These are phyloP conservation scores for Meyerozyma guilliermondii DNA, from an alignment of 1,139 yeast species.

Conservation along the genomic window DNA sequence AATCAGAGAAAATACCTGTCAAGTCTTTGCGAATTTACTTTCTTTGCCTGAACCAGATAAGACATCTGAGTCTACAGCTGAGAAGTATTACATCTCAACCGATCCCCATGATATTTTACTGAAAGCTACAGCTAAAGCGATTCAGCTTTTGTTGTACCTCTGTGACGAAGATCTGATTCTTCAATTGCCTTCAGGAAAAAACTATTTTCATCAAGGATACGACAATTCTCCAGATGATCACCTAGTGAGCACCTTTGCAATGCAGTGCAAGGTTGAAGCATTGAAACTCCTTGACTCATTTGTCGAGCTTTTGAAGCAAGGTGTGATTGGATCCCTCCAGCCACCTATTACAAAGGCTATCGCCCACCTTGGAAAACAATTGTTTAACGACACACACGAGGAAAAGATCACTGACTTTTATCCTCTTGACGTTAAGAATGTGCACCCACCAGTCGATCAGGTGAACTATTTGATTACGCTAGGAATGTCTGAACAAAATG, in stretches of 20 bases:
- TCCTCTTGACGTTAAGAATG: slow-evolving; percentile 43
- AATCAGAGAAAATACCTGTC: slow-evolving; percentile 11
- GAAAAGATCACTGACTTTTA: slow-evolving; percentile 28
- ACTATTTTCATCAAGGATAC: slow-evolving; percentile 1
- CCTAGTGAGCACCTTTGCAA: neutral
- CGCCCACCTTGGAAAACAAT: slow-evolving; percentile 28
- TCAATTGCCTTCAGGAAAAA: neutral
- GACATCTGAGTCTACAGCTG: neutral
- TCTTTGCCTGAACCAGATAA: neutral
- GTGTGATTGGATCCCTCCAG: slow-evolving; percentile 8
- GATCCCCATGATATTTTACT: neutral
- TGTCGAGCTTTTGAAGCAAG: neutral
- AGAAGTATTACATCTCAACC: neutral
- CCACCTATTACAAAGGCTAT: slow-evolving; percentile 30
- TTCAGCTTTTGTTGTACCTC: neutral
- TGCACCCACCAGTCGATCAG: slow-evolving; percentile 49
- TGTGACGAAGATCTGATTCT: neutral
- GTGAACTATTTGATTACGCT: slow-evolving; percentile 38
- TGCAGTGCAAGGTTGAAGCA: neutral
- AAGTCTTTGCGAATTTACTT: neutral
- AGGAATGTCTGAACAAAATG: slow-evolving; percentile 41
- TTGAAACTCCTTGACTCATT: neutral
- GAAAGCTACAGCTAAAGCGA: neutral
- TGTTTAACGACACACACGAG: slow-evolving; percentile 22
- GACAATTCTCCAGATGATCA: slow-evolving; percentile 1